phyloP scores from a whole-genome alignment of 2,329 filamentous ascomycete genomes.

The Arthrobotrys pseudoclavata region DNA sequence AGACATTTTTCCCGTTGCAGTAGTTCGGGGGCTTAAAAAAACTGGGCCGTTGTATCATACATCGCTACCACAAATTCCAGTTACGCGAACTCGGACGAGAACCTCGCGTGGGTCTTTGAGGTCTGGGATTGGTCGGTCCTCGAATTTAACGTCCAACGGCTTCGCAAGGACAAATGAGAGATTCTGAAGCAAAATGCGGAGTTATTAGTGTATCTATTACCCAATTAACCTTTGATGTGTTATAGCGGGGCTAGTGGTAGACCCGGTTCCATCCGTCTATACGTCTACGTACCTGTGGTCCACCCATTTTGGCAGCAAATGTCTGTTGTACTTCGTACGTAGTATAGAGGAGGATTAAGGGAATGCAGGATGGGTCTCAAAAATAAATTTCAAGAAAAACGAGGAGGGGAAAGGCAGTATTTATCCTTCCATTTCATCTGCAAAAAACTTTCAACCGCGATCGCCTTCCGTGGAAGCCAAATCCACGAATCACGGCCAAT shows the following conservation, averaged over 20 bases:
- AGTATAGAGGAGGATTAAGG: not conserved
- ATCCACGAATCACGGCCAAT: slow-evolving; percentile 49
- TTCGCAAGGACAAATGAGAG: slow-evolving; percentile 55
- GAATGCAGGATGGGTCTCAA: slow-evolving; percentile 17
- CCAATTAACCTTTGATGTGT: slow-evolving; percentile 13
- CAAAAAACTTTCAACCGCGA: slow-evolving; percentile 48
- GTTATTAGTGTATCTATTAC: slow-evolving; percentile 20
- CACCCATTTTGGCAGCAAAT: slow-evolving; percentile 31
- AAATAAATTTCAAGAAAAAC: slow-evolving; percentile 12
- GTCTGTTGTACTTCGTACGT: not conserved
- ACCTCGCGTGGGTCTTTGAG: slow-evolving; percentile 71
- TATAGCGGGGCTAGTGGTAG: slow-evolving; percentile 51
- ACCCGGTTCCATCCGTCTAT: slow-evolving; percentile 25
- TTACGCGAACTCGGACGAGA: slow-evolving; percentile 75
- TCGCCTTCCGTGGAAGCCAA: slow-evolving; percentile 32
- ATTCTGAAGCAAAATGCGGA: slow-evolving; percentile 23
- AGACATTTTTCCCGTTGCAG: not conserved
- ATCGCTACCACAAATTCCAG: slow-evolving; percentile 79
- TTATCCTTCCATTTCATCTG: slow-evolving; percentile 41
- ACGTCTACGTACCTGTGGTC: slow-evolving; percentile 44
- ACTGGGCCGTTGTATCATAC: slow-evolving; percentile 65
- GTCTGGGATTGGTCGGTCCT: slow-evolving; percentile 65
- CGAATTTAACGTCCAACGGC: slow-evolving; percentile 55
- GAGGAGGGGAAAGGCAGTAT: slow-evolving; percentile 48
- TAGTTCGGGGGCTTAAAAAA: not conserved